Base-by-base conservation (phyloP, 169 alveolate species). In the Besnoitia besnoiti region DNA sequence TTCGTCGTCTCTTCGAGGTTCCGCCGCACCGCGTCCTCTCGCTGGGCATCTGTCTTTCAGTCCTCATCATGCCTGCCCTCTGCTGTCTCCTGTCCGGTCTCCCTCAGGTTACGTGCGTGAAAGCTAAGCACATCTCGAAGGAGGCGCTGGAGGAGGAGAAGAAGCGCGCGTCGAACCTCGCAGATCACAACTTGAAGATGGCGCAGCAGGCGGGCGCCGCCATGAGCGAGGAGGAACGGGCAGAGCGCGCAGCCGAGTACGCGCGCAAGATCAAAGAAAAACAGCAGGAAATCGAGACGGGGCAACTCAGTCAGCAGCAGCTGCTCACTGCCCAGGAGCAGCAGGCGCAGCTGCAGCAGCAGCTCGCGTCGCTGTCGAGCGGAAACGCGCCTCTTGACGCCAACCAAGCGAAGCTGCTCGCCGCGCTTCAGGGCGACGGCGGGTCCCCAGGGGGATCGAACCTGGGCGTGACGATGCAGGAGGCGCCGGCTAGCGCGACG, bases 41-140 rank as follows among this genome's bases (percentile, higher is more conserved):
- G 24, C 67, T 51, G 24, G 67, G 14, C 67, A 14, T 51, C 67
- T 51, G 24, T 24, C 14, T 51, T 51, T 24, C 67, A 16, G n/a
- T 51, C n/a, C 24, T 51, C 67, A 51, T 51, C 67, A 51, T 51
- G 24, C 67, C n/a, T 16, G 24, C 67, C n/a, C 14, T 14, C 14
- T 51, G 67, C 24, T 24, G 67, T 51, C 67, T 51, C 14, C 24
- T 51, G 67, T 51, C n/a, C n/a, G n/a, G n/a, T n/a, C n/a, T n/a
- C n/a, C n/a, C n/a, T n/a, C 21, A 73, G 82, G 82, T 73, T n/a
- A 16, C 47, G 39, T 73, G 82, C 82, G 82, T 73, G 47, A 73
- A 73, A n/a, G 82, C 82, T 16, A 73, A 7, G 82, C 82, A 73
- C 14, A 19, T n/a, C 39, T 73, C 82, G 82, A 37, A 39, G 82